A percentile compares a stretch with the other conserved stretches of the same genome.
These are phyloP conservation scores for Colletotrichum australisinense DNA, from an alignment of 2,329 filamentous ascomycete genomes.

Conservation along the genomic window DNA sequence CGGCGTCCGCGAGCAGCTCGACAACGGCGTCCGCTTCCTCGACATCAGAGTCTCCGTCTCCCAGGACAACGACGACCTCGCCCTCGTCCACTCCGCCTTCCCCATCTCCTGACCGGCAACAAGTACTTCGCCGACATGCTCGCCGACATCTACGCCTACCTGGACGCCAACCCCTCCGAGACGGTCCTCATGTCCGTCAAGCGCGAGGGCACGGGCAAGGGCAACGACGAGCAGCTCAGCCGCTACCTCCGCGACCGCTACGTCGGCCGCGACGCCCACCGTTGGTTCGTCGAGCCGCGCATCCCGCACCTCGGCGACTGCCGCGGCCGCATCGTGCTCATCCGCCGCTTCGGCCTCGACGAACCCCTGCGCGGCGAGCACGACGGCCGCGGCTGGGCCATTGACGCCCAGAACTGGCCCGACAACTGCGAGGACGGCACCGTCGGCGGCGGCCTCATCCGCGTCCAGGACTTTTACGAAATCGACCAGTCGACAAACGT, in stretches of 20 bases:
- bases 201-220: slow-evolving; percentile 85
- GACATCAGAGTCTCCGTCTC: slow-evolving; percentile 80
- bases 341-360: slow-evolving; percentile 82
- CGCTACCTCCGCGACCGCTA: slow-evolving; percentile 81
- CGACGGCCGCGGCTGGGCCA: slow-evolving; percentile 64
- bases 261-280: slow-evolving; percentile 58
- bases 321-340: slow-evolving; percentile 84
- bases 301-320: slow-evolving; percentile 84
- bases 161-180: slow-evolving; percentile 82
- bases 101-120: slow-evolving; percentile 85
- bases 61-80: slow-evolving; percentile 71
- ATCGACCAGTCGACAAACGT: slow-evolving; percentile 81
- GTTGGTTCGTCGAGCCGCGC: slow-evolving; percentile 83
- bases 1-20: slow-evolving; percentile 79
- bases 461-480: slow-evolving; percentile 96
- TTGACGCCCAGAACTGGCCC: slow-evolving; percentile 79
- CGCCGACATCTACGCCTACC: slow-evolving; percentile 77
- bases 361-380: slow-evolving; percentile 62
- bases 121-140: slow-evolving; percentile 84
- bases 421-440: slow-evolving; percentile 86
- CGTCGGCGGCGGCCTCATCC: slow-evolving; percentile 77
- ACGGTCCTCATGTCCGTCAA: slow-evolving; percentile 89
- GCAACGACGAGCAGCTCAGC: slow-evolving; percentile 82
- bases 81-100: slow-evolving; percentile 91
- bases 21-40: slow-evolving; percentile 93